Base-by-base conservation (phyloP, 1,284 basidiomycete genomes). In the Leccinum colubrinum region DNA sequence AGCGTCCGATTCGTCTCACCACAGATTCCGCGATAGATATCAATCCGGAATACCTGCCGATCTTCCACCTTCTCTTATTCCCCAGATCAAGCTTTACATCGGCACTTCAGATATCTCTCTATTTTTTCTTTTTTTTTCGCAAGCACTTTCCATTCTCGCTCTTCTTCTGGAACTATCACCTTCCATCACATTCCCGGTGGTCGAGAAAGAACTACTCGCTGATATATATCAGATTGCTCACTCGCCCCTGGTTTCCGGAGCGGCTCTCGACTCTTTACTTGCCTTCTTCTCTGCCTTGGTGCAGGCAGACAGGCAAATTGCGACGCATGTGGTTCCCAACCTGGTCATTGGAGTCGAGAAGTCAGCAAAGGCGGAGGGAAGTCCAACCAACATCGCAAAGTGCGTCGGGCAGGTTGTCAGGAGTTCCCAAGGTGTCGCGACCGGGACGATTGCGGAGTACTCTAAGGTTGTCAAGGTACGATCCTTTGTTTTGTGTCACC, bases 261-360 rank as follows among this genome's bases (percentile, higher is more conserved):
- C 83, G 3, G 83, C 90, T 3, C 84, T 97, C 25, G 94, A 98
- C 50, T 85, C 92, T 0, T 78, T 97, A 7, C 82, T 93, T 54
- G 79, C 79, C 11, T 98, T 98, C 83, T 93, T 94, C 72, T 81
- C 81, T 1, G 84, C 88, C 0, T 84, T 95, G 33, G 91, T 95
- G n/a, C 81, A 84, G 61, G 92, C 93, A 1, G 93, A 97, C 67
- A 80, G 83, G 65, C 85, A 93, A 74, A 93, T 93, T 66, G 85
- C 90, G 12, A 86, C 87, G 0, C 90, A 93, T 66, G 78, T 93
- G 11, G 84, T 93, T 7, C 88, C 87, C 0, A 89, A 83, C 67
- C 78, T 96, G 55, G 87, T 88, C 30, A 79, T 82, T 17, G 75
- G 83, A 0, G 80, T 83, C 5, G 85, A 88, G 68, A 88, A 84